Percentiles rank a stretch among this genome's conserved stretches.
These are phyloP conservation scores for Starmerella apicola DNA, from an alignment of 805 yeast species.

Conservation along the genomic window DNA sequence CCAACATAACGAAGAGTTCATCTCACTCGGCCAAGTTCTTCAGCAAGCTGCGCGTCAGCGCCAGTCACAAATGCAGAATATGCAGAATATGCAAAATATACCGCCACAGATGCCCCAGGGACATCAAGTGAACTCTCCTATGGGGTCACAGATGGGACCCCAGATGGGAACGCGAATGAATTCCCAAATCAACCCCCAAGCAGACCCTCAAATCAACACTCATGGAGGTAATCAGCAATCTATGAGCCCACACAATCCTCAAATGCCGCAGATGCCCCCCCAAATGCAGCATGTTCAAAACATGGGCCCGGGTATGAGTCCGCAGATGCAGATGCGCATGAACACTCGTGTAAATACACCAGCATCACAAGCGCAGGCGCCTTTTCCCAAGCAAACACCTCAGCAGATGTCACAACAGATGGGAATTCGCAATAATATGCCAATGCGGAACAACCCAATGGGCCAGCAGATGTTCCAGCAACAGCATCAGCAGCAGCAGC, in stretches of 20 bases:
- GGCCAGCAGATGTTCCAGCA: too few species aligned
- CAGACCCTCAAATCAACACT: neutral
- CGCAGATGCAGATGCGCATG: slow-evolving; percentile 2
- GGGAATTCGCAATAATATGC: too few species aligned
- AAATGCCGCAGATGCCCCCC: neutral
- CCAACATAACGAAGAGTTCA: slow-evolving; percentile 23
- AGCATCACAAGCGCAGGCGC: neutral
- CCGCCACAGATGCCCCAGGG: neutral
- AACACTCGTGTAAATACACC: neutral
- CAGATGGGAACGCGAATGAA: slow-evolving; percentile 1
- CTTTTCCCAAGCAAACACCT: neutral
- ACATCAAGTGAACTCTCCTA: neutral
- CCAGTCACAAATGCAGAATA: neutral
- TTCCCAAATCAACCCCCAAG: slow-evolving; percentile 2
- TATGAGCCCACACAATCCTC: neutral
- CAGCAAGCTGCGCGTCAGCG: slow-evolving; percentile 19
- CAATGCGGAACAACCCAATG: too few species aligned
- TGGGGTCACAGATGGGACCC: neutral
- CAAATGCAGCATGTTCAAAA: slow-evolving; percentile 2
- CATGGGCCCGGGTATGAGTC: slow-evolving; percentile 1
- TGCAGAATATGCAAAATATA: neutral
- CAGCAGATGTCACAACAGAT: neutral
- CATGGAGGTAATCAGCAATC: too few species aligned
- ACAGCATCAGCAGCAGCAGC: too few species aligned
- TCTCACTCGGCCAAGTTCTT: slow-evolving; percentile 19